Conservation (phyloP, 1,284 basidiomycete genomes). For the Papiliotrema nemorosa region DNA sequence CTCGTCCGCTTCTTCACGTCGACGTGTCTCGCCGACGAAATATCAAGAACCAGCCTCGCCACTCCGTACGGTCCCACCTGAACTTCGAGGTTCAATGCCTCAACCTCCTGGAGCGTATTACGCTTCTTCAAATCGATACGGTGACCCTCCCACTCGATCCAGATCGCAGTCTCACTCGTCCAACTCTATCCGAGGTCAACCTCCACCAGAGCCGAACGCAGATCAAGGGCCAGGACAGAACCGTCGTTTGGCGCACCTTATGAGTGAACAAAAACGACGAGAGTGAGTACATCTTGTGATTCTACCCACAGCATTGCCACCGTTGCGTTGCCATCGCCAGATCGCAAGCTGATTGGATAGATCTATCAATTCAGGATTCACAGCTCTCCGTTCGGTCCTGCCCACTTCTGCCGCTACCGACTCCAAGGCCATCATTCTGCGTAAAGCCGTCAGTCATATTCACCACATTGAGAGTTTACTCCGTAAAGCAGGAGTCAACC, state of each 20-base stretch:
- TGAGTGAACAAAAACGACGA: slow-evolving; percentile 46
- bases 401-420: slow-evolving; percentile 37
- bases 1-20: background rate
- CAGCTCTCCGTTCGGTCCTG: slow-evolving; percentile 30
- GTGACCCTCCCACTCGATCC: background rate
- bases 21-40: background rate
- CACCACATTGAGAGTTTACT: slow-evolving; percentile 32
- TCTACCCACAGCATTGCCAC: background rate
- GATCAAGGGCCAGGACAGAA: slow-evolving; percentile 23
- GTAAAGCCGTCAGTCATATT: slow-evolving; percentile 44
- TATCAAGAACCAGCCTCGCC: slow-evolving; percentile 5
- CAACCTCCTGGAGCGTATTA: background rate
- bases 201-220: background rate
- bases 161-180: background rate
- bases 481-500: slow-evolving; percentile 24
- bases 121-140: background rate
- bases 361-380: slow-evolving; percentile 45
- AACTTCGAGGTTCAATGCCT: background rate
- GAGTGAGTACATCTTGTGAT: slow-evolving; percentile 31
- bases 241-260: slow-evolving; percentile 41
- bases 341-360: slow-evolving; percentile 15
- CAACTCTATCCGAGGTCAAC: too few relatives aligned
- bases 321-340: background rate
- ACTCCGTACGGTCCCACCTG: slow-evolving; percentile 1
- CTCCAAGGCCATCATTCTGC: slow-evolving; percentile 44